A percentile compares a stretch with the other conserved stretches of the same genome.
phyloP scores from a whole-genome alignment of 176 grass and related monocot genomes.

The Alloteropsis semialata region DNA sequence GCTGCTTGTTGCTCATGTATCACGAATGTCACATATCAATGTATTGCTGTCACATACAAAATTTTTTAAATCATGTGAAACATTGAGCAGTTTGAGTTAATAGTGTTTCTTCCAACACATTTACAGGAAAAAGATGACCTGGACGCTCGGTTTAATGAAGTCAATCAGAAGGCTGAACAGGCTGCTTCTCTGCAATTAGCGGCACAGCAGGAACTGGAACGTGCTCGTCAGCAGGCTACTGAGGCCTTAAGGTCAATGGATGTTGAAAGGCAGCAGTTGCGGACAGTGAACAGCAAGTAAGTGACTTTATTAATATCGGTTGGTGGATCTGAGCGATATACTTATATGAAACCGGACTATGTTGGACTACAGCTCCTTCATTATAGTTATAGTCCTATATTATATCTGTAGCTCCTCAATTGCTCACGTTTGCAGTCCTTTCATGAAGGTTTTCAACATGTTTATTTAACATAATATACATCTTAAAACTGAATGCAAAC shows the following conservation, averaged over 20 bases:
- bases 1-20: constrained; percentile 4
- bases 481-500: constrained; percentile 33
- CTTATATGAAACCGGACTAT: not conserved
- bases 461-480: constrained; percentile 15
- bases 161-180: constrained; percentile 70
- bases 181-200: constrained; percentile 58
- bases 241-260: constrained; percentile 89
- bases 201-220: constrained; percentile 83
- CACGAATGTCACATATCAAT: not conserved
- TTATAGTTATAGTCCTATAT: not conserved
- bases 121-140: constrained; percentile 96
- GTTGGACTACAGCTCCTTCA: not conserved
- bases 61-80: constrained; percentile 4
- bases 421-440: not conserved
- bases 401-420: not conserved
- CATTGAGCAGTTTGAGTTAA: not conserved
- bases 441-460: constrained; percentile 5
- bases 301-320: constrained; percentile 23
- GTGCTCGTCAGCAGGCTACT: constrained; percentile 77
- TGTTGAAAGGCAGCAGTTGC: constrained; percentile 89
- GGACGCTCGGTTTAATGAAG: constrained; percentile 72
- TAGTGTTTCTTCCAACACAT: constrained; percentile 5
- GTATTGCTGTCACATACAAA: not conserved
- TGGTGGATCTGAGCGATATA: not conserved
- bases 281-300: constrained; percentile 83